phyloP scores from a whole-genome alignment of 371 early-diverging fungal species.

The Rhizopus arrhizus region DNA sequence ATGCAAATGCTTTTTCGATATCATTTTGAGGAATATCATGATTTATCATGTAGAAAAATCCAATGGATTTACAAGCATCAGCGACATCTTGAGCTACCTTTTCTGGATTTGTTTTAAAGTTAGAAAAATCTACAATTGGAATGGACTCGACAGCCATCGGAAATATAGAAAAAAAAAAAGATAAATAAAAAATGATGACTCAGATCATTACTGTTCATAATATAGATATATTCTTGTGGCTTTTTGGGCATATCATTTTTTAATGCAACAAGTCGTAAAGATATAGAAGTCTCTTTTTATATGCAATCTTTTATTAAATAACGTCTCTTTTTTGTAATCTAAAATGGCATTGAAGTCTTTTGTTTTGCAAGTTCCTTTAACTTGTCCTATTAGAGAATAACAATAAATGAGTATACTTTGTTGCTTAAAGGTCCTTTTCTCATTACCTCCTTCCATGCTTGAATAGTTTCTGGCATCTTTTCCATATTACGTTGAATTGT shows the following conservation, averaged over 20 bases:
- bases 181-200: slow-evolving; percentile 4
- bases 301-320: background rate
- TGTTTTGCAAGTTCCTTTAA: slow-evolving; percentile 51
- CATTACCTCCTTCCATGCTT: slow-evolving; percentile 55
- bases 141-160: slow-evolving; percentile 21
- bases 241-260: background rate
- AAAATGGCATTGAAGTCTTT: slow-evolving; percentile 54
- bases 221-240: background rate
- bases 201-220: background rate
- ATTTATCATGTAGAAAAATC: slow-evolving; percentile 67
- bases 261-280: no score
- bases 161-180: slow-evolving; percentile 3
- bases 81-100: slow-evolving; percentile 36
- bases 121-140: slow-evolving; percentile 30
- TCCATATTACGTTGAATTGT: slow-evolving; percentile 47
- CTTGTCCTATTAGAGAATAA: slow-evolving; percentile 39
- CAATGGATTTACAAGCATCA: slow-evolving; percentile 60
- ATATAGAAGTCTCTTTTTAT: background rate
- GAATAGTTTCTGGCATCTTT: slow-evolving; percentile 55
- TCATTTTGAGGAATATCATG: slow-evolving; percentile 52
- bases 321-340: slow-evolving; percentile 11
- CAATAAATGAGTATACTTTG: background rate
- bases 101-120: slow-evolving; percentile 23
- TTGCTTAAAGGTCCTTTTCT: background rate
- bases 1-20: slow-evolving; percentile 56